phyloP scores from a whole-genome alignment of 2,329 filamentous ascomycete species.

The Coleophoma cylindrospora region DNA sequence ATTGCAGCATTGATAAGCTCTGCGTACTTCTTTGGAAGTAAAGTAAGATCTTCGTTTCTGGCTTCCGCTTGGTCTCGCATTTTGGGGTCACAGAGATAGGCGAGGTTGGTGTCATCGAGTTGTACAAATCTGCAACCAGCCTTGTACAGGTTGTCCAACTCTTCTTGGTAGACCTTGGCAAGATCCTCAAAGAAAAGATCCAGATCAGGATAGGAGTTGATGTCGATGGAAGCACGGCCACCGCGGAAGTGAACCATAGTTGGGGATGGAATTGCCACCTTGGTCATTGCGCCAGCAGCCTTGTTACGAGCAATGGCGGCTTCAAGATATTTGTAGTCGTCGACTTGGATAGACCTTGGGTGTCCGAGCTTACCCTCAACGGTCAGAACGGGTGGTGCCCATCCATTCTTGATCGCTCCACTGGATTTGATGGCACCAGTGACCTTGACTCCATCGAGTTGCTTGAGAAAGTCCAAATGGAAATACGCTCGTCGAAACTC shows the following conservation, averaged over 20 bases:
- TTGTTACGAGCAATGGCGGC: not conserved
- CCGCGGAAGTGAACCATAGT: not conserved
- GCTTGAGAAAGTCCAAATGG: slow-evolving; percentile 46
- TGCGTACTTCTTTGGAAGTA: slow-evolving; percentile 62
- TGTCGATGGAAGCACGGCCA: not conserved
- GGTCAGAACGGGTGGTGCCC: not conserved
- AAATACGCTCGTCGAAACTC: slow-evolving; percentile 35
- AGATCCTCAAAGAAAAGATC: slow-evolving; percentile 43
- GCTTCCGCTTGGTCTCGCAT: slow-evolving; percentile 65
- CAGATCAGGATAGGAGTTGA: not conserved
- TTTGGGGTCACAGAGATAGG: slow-evolving; percentile 67
- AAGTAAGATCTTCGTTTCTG: slow-evolving; percentile 51
- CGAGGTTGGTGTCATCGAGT: slow-evolving; percentile 51
- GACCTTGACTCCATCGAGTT: slow-evolving; percentile 62
- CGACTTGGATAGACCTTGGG: not conserved
- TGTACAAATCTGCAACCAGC: slow-evolving; percentile 45
- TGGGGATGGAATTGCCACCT: not conserved
- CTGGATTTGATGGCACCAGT: slow-evolving; percentile 52
- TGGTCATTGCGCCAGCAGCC: not conserved
- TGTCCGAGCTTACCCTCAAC: not conserved
- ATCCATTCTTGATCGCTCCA: slow-evolving; percentile 35
- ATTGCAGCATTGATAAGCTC: slow-evolving; percentile 69
- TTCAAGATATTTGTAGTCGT: not conserved
- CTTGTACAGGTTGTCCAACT: slow-evolving; percentile 44
- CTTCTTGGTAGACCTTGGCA: slow-evolving; percentile 44